phyloP scores from a whole-genome alignment of 768 basidiomycete genomes.

The Tulasnella sp. region DNA sequence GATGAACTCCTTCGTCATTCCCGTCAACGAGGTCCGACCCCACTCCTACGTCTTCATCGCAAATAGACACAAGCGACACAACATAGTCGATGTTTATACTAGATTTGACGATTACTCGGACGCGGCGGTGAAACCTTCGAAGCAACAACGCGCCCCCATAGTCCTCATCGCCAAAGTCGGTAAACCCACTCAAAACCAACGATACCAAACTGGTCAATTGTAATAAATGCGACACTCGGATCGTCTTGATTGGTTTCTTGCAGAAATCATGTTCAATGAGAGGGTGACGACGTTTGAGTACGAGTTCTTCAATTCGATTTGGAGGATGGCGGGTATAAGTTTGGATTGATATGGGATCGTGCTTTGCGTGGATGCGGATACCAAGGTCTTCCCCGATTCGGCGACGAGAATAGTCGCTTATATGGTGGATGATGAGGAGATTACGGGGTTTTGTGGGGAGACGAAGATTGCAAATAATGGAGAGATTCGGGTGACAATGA shows the following conservation, averaged over 20 bases:
- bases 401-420: constrained; percentile 91
- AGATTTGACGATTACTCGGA: constrained; percentile 96
- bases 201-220: constrained; percentile 95
- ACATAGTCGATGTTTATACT: constrained; percentile 97
- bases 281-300: constrained; percentile 99
- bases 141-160: constrained; percentile 95
- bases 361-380: constrained; percentile 94
- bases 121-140: constrained; percentile 74
- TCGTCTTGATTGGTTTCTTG: constrained; percentile 93
- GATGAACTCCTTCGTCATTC: constrained; percentile 91
- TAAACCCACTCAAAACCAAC: constrained; percentile 76
- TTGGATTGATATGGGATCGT: constrained; percentile 94
- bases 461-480: constrained; percentile 99
- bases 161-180: constrained; percentile 93
- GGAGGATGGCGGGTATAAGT: constrained; percentile 89
- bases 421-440: constrained; percentile 94
- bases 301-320: constrained; percentile 98
- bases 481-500: constrained; percentile 99
- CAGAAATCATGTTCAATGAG: constrained; percentile 99
- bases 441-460: constrained; percentile 98
- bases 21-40: constrained; percentile 74
- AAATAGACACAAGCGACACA: constrained; percentile 98
- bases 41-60: constrained; percentile 98
- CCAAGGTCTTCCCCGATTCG: constrained; percentile 98
- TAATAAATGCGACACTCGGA: constrained; percentile 97